Conservation (phyloP, 23 red algal species). For the Cyanidioschyzon merolae region DNA sequence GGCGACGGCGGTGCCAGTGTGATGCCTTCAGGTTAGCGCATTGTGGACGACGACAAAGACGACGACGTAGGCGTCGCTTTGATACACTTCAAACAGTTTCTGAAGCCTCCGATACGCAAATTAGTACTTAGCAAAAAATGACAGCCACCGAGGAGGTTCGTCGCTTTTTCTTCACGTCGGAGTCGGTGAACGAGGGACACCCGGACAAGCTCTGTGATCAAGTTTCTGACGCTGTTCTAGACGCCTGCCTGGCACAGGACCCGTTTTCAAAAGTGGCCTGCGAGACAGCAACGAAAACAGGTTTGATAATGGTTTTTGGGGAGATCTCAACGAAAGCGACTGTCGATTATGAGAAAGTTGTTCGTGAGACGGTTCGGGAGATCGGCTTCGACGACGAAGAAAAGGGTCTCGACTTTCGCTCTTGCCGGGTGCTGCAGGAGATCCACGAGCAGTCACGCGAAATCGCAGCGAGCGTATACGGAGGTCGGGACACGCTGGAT, state of each 20-base stretch:
- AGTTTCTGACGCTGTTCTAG: slow-evolving; percentile 89
- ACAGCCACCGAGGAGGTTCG: background rate
- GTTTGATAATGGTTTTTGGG: slow-evolving; percentile 97
- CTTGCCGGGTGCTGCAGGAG: slow-evolving; percentile 90
- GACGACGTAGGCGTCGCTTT: too few species aligned
- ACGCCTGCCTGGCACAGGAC: slow-evolving; percentile 86
- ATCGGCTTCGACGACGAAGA: slow-evolving; percentile 97
- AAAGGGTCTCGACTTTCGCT: slow-evolving; percentile 93
- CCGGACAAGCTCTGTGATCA: slow-evolving; percentile 99
- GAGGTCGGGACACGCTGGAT: slow-evolving; percentile 57
- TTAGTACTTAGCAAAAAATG: background rate
- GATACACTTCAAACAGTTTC: too few species aligned
- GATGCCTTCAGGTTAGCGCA: too few species aligned
- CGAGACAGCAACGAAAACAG: slow-evolving; percentile 94
- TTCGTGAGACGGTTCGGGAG: slow-evolving; percentile 70
- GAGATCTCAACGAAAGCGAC: slow-evolving; percentile 88
- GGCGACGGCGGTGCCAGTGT: too few species aligned
- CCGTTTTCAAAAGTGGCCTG: slow-evolving; percentile 79
- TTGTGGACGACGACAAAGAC: too few species aligned
- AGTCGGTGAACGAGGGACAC: slow-evolving; percentile 99
- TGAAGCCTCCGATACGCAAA: too few species aligned
- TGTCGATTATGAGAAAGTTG: slow-evolving; percentile 87
- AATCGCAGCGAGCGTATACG: slow-evolving; percentile 89
- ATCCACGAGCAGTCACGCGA: slow-evolving; percentile 79
- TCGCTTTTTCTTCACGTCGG: slow-evolving; percentile 83